phyloP scores from a whole-genome alignment of 257 asterid species.

The Paraleonurus japonicus region DNA sequence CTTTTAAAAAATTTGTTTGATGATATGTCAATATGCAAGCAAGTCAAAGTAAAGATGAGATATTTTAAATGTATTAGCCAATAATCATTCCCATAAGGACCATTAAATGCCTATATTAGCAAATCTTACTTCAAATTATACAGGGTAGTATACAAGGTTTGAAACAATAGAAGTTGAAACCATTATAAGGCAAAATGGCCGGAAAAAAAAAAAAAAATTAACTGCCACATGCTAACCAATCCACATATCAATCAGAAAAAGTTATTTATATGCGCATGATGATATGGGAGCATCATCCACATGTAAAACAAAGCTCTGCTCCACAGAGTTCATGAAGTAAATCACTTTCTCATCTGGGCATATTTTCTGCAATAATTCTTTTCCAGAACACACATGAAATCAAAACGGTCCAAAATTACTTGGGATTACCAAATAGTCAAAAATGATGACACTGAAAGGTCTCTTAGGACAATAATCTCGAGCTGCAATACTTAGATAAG shows the following conservation, averaged over 20 bases:
- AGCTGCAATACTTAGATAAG: background rate
- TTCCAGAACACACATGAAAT: constrained; percentile 4
- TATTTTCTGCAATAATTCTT: background rate
- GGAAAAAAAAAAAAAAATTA: background rate
- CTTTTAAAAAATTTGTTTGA: background rate
- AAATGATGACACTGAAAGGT: background rate
- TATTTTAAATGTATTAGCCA: background rate
- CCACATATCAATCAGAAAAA: background rate
- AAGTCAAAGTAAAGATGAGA: constrained; percentile 11
- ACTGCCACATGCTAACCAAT: constrained; percentile 9
- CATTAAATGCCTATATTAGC: background rate
- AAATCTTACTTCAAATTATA: background rate
- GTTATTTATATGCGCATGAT: background rate
- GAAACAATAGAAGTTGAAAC: background rate
- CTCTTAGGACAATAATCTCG: background rate
- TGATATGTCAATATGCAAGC: constrained; percentile 4
- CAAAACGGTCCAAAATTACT: background rate
- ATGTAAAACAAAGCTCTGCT: constrained; percentile 7
- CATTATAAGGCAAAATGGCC: background rate
- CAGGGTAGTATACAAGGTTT: background rate
- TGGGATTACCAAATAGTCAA: background rate
- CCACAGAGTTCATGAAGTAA: constrained; percentile 7
- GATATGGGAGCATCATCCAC: constrained; percentile 10
- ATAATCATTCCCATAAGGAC: background rate
- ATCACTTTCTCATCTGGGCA: background rate